phyloP scores from a whole-genome alignment of 768 basidiomycete species.

The Mycena epipterygia region DNA sequence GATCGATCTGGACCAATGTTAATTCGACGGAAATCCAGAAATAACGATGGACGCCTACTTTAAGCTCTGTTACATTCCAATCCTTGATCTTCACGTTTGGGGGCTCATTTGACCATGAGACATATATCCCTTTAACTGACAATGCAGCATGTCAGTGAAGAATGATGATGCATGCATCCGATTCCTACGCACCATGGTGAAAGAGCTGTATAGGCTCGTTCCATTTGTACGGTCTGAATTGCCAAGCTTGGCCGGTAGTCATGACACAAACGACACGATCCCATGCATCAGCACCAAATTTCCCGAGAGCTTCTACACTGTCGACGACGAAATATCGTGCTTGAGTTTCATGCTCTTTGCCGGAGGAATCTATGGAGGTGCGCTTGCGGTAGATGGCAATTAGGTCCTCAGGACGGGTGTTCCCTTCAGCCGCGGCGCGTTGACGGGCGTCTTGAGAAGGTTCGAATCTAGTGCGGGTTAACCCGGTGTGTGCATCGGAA shows the following conservation, averaged over 20 bases:
- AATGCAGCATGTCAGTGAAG: not conserved
- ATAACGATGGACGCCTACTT: constrained; percentile 60
- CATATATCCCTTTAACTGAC: constrained; percentile 95
- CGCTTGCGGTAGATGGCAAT: constrained; percentile 90
- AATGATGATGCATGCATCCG: not conserved
- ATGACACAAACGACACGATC: constrained; percentile 97
- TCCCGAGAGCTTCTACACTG: constrained; percentile 90
- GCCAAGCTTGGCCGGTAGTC: constrained; percentile 99
- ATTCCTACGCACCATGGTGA: constrained; percentile 79
- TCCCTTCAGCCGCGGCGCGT: constrained; percentile 77
- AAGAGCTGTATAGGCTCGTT: constrained; percentile 92
- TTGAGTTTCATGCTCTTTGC: constrained; percentile 70
- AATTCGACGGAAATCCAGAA: constrained; percentile 1
- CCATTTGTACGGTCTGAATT: constrained; percentile 98
- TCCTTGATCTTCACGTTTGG: constrained; percentile 91
- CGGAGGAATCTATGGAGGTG: constrained; percentile 75
- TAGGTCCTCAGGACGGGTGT: constrained; percentile 83
- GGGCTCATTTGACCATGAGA: constrained; percentile 95
- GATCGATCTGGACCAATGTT: constrained; percentile 78
- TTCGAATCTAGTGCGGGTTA: constrained; percentile 67
- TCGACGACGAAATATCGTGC: constrained; percentile 90
- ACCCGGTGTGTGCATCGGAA: not conserved
- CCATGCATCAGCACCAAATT: constrained; percentile 95
- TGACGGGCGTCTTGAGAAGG: constrained; percentile 81
- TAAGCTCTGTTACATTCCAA: constrained; percentile 97